Evolutionary conservation across 306 rosid genomes (phyloP).

Genomic region (Cucumis cinereus): DNA sequence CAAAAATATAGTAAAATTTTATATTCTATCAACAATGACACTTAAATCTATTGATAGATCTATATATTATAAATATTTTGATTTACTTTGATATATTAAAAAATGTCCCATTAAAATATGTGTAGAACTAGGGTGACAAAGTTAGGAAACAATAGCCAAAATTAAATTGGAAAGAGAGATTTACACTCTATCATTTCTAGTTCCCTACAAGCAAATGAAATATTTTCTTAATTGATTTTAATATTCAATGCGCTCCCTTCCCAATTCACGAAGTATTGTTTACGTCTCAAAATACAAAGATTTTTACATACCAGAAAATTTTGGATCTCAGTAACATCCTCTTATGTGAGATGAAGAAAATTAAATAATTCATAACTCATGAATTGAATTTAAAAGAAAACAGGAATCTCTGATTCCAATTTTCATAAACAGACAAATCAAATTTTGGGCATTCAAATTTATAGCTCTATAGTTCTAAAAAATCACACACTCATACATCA

Average conservation of each 20-base stretch:
- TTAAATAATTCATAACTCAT: not conserved
- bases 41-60: no score
- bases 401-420: not conserved
- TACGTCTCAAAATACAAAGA: not conserved
- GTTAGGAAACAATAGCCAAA: not conserved
- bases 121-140: no score
- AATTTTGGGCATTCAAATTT: not conserved
- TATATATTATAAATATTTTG: no score
- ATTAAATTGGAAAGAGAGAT: not conserved
- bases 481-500: not conserved
- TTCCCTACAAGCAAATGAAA: not conserved
- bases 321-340: not conserved
- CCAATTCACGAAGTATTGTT: not conserved
- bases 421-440: not conserved
- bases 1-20: no score
- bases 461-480: not conserved
- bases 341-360: not conserved
- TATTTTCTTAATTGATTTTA: no score
- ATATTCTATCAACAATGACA: no score
- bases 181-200: not conserved
- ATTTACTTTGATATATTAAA: no score
- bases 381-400: not conserved
- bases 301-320: not conserved
- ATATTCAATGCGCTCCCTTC: not conserved
- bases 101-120: no score